Conservation (phyloP, 805 yeast genomes). For the Jamesozyma piceae region DNA sequence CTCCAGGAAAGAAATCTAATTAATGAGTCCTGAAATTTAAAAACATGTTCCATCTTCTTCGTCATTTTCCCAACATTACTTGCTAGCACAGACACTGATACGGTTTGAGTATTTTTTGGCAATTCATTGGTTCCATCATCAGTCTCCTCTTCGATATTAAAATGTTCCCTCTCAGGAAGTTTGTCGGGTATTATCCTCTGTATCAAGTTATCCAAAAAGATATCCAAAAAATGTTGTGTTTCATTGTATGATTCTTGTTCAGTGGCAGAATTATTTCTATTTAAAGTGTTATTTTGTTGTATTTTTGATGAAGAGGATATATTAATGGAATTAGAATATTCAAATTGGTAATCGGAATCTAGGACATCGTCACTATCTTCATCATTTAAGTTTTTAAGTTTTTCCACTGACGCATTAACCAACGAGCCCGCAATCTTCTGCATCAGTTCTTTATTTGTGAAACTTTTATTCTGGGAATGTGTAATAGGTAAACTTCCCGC, state of each 20-base stretch:
- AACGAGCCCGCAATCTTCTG: conserved; percentile 38
- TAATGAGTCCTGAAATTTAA: conserved; percentile 52
- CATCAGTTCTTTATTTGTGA: conserved; percentile 20
- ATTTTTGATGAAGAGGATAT: not conserved
- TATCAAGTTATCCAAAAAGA: conserved; percentile 44
- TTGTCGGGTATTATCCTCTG: conserved; percentile 42
- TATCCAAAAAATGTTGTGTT: conserved; percentile 38
- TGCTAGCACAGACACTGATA: conserved; percentile 49
- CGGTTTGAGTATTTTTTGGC: conserved; percentile 37
- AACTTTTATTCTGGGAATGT: too few species aligned
- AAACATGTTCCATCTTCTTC: conserved; percentile 44
- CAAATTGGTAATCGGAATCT: not conserved
- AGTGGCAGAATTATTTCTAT: not conserved
- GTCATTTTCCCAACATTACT: conserved; percentile 52
- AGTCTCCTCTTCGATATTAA: conserved; percentile 8
- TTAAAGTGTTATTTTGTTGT: not conserved
- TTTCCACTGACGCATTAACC: conserved; percentile 38
- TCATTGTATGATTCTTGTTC: not conserved
- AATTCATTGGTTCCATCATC: conserved; percentile 10
- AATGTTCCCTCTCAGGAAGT: conserved; percentile 38
- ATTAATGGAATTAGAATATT: not conserved
- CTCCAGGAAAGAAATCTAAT: conserved; percentile 65
- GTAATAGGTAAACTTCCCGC: not conserved
- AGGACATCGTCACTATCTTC: not conserved
- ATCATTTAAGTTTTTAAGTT: conserved; percentile 18